Evolutionary conservation across 1,139 yeast species (phyloP).

Genomic region (Saccharomyces hybrid): DNA sequence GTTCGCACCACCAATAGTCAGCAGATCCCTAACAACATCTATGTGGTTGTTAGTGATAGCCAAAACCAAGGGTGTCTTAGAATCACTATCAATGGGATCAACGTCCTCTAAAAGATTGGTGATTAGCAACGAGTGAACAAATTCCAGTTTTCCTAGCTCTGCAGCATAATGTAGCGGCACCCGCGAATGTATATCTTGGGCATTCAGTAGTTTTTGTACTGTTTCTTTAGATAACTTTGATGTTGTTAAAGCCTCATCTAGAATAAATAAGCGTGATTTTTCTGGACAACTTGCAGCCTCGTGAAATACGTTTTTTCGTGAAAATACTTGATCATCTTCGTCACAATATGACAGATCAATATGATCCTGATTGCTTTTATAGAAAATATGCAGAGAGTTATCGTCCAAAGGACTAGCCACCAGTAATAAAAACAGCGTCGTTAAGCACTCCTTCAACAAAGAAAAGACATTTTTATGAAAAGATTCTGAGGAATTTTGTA

Average conservation of each 20-base stretch:
- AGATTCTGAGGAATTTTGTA: neutral
- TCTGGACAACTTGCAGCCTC: slow-evolving; percentile 34
- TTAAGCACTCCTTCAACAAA: slow-evolving; percentile 18
- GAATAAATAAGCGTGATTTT: slow-evolving; percentile 32
- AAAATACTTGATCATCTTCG: slow-evolving; percentile 29
- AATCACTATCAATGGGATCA: slow-evolving; percentile 58
- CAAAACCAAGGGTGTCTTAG: slow-evolving; percentile 72
- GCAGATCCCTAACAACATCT: slow-evolving; percentile 38
- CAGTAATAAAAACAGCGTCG: slow-evolving; percentile 25
- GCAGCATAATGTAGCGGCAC: slow-evolving; percentile 87
- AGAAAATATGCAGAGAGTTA: slow-evolving; percentile 24
- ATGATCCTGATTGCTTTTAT: slow-evolving; percentile 15
- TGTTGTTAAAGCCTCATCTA: slow-evolving; percentile 21
- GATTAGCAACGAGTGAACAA: slow-evolving; percentile 39
- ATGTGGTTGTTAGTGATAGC: slow-evolving; percentile 68
- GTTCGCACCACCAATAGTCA: slow-evolving; percentile 41
- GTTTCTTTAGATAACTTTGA: slow-evolving; percentile 4
- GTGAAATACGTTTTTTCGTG: slow-evolving; percentile 34
- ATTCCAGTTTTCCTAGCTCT: slow-evolving; percentile 53
- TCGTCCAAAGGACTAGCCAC: slow-evolving; percentile 29
- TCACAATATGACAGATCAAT: slow-evolving; percentile 28
- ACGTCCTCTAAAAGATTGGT: slow-evolving; percentile 19
- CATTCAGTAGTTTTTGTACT: slow-evolving; percentile 28
- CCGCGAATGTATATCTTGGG: slow-evolving; percentile 57
- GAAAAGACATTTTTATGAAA: slow-evolving; percentile 11